These are phyloP conservation scores for Aspergillus nidulans DNA, from an alignment of 495 filamentous ascomycete genomes.

Conservation along the genomic window DNA sequence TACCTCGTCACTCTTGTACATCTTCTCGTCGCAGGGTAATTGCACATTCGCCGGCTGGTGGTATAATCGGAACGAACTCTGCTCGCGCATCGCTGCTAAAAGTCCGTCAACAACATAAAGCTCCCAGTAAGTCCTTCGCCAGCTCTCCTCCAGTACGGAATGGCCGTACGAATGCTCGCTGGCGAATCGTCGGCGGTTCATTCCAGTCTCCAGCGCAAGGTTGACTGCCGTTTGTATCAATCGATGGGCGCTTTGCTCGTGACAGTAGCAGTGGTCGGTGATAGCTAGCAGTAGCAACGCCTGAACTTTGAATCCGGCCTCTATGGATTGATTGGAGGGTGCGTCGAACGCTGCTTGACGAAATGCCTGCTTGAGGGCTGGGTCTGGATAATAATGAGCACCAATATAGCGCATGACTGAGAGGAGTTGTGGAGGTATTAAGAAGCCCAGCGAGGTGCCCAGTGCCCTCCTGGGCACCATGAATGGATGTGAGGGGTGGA, in stretches of 20 bases:
- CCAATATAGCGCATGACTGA: conserved; percentile 69
- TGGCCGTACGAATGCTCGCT: conserved; percentile 29
- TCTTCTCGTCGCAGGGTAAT: conserved; percentile 21
- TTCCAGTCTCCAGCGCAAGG: conserved; percentile 61
- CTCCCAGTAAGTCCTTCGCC: conserved; percentile 82
- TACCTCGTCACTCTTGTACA: conserved; percentile 15
- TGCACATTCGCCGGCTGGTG: conserved; percentile 27
- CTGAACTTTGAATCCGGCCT: conserved; percentile 67
- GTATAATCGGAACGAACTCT: conserved; percentile 28
- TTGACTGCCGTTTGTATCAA: conserved; percentile 58
- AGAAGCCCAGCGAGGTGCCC: conserved; percentile 34
- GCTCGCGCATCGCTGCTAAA: conserved; percentile 28
- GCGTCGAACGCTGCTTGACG: conserved; percentile 53
- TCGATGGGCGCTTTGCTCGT: conserved; percentile 54
- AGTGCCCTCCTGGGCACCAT: conserved; percentile 46
- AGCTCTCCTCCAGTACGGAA: conserved; percentile 62
- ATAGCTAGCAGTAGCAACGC: conserved; percentile 66
- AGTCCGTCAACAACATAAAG: conserved; percentile 63
- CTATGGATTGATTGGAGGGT: conserved; percentile 42
- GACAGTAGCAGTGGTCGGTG: conserved; percentile 59
- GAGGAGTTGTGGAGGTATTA: conserved; percentile 33
- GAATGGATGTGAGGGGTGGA: conserved; percentile 68
- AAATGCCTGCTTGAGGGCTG: conserved; percentile 39
- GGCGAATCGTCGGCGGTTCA: conserved; percentile 53
- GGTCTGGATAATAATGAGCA: conserved; percentile 37